Evolutionary conservation across 2,329 filamentous ascomycete species (phyloP).

Genomic region (Hypoxylon sp.): DNA sequence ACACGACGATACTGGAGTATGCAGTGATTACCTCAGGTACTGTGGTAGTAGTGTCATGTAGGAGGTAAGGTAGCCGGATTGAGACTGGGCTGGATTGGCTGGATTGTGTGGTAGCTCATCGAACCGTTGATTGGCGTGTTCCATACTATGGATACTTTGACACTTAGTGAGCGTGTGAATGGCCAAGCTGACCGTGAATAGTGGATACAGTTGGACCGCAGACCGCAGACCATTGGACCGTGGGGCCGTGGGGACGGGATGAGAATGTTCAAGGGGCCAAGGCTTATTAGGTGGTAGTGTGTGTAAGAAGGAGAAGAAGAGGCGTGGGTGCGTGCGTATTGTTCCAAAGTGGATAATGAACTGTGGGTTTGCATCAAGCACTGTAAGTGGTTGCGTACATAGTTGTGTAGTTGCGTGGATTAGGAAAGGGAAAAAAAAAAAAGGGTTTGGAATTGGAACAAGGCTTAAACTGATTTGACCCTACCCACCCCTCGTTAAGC

Average conservation of each 20-base stretch:
- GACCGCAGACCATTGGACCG: slow-evolving; percentile 35
- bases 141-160: slow-evolving; percentile 31
- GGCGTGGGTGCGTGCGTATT: slow-evolving; percentile 37
- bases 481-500: slow-evolving; percentile 17
- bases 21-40: slow-evolving; percentile 40
- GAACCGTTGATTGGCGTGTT: slow-evolving; percentile 38
- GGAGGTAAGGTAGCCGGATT: slow-evolving; percentile 43
- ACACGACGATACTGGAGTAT: slow-evolving; percentile 43
- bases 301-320: slow-evolving; percentile 8
- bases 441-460: slow-evolving; percentile 31
- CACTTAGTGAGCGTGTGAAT: slow-evolving; percentile 38
- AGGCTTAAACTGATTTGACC: slow-evolving; percentile 19
- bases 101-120: slow-evolving; percentile 38
- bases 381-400: slow-evolving; percentile 8
- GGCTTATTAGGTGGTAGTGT: slow-evolving; percentile 29
- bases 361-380: not conserved
- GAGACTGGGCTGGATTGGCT: slow-evolving; percentile 43
- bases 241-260: slow-evolving; percentile 40
- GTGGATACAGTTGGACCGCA: slow-evolving; percentile 32
- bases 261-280: slow-evolving; percentile 30
- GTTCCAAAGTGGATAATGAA: slow-evolving; percentile 2
- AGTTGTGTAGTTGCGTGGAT: slow-evolving; percentile 7
- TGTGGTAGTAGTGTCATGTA: slow-evolving; percentile 31
- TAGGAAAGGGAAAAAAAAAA: slow-evolving; percentile 5
- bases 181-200: slow-evolving; percentile 35